phyloP scores from a whole-genome alignment of 148 eudicot genomes.

The Hydrangea macrophylla region DNA sequence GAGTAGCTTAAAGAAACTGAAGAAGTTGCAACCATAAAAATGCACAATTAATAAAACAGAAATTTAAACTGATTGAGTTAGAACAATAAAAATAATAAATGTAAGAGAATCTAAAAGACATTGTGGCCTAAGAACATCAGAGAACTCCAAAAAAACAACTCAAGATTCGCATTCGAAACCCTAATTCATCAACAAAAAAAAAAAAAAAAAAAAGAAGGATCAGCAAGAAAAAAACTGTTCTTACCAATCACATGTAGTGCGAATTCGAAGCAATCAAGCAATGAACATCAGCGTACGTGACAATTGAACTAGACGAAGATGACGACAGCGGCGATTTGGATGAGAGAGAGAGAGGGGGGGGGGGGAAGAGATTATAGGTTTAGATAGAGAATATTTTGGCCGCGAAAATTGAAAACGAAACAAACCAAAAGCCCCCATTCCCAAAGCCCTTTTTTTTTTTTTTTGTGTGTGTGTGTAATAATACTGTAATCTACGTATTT shows the following conservation, averaged over 20 bases:
- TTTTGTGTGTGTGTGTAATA: not conserved
- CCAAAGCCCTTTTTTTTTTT: not conserved
- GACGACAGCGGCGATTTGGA: not conserved
- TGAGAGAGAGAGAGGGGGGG: not conserved
- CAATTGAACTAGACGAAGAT: not conserved
- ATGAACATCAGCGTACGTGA: not conserved
- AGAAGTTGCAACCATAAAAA: not conserved
- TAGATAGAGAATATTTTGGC: conserved; percentile 7
- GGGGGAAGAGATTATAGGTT: no score
- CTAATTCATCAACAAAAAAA: conserved; percentile 1
- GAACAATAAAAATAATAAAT: not conserved
- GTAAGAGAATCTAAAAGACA: not conserved
- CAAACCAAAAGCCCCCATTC: not conserved
- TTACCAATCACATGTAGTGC: conserved; percentile 14
- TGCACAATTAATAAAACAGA: not conserved
- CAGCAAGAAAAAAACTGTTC: not conserved
- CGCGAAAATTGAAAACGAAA: conserved; percentile 34
- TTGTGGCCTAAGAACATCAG: not conserved
- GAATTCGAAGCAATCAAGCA: conserved; percentile 4
- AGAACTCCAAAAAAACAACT: not conserved
- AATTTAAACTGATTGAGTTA: conserved; percentile 11
- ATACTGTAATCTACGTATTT: no score
- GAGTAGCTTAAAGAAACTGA: not conserved
- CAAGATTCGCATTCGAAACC: conserved; percentile 10
- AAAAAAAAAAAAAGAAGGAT: not conserved